These are phyloP conservation scores for Emericellopsis terricola DNA, from an alignment of 495 filamentous ascomycete genomes.

Conservation along the genomic window DNA sequence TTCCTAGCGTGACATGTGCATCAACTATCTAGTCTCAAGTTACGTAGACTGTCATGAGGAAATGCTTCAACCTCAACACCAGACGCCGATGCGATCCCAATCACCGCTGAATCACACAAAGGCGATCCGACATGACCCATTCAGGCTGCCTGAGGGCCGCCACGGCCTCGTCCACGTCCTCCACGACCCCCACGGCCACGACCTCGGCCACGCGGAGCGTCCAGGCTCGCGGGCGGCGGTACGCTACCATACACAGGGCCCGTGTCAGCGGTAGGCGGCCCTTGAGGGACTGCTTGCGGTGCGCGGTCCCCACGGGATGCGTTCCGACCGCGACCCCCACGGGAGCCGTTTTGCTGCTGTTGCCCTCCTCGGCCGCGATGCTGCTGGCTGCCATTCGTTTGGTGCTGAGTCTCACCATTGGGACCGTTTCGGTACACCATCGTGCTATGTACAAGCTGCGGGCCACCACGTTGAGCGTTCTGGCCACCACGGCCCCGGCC, in stretches of 20 bases:
- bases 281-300: slow-evolving; percentile 12
- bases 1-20: no score
- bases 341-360: slow-evolving; percentile 8
- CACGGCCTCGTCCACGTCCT: slow-evolving; percentile 14
- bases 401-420: slow-evolving; percentile 8
- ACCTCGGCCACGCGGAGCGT: slow-evolving; percentile 35
- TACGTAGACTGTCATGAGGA: no score
- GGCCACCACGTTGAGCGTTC: slow-evolving; percentile 22
- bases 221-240: slow-evolving; percentile 57
- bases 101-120: no score
- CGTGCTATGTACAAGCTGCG: slow-evolving; percentile 24
- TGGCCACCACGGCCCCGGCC: slow-evolving; percentile 17
- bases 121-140: no score
- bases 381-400: slow-evolving; percentile 9
- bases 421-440: slow-evolving; percentile 18
- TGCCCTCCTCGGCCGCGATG: slow-evolving; percentile 4
- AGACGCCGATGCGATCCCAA: no score
- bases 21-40: no score
- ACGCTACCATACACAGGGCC: slow-evolving; percentile 44
- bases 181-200: slow-evolving; percentile 29
- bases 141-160: no score
- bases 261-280: slow-evolving; percentile 2
- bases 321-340: slow-evolving; percentile 18
- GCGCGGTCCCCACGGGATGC: slow-evolving; percentile 11
- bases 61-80: no score